Percentiles rank a stretch among this genome's conserved stretches.
phyloP scores from a whole-genome alignment of 192 early-diverging fungal genomes.

The Linnemannia elongata region DNA sequence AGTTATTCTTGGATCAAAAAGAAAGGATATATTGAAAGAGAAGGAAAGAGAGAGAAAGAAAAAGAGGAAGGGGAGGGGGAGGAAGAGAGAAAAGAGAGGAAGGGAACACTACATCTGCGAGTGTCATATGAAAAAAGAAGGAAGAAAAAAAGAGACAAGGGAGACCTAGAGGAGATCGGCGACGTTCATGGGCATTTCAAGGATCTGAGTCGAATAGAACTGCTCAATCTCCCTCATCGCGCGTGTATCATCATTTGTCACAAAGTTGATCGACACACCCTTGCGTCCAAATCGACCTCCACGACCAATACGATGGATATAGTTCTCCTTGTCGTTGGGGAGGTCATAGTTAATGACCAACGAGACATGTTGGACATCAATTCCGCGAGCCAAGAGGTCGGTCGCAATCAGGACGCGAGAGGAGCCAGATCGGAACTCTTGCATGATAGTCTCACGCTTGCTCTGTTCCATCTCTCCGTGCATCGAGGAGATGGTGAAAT shows the following conservation, averaged over 20 bases:
- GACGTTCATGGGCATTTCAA: constrained; percentile 98
- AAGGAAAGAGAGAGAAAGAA: no score
- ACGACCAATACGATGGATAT: constrained; percentile 99
- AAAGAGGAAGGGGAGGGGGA: no score
- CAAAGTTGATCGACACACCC: constrained; percentile 99
- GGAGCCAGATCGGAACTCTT: constrained; percentile 97
- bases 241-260: constrained; percentile 87
- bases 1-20: no score
- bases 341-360: constrained; percentile 93
- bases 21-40: no score
- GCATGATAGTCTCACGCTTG: constrained; percentile 95
- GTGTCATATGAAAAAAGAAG: no score
- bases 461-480: constrained; percentile 97
- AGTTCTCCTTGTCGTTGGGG: constrained; percentile 95
- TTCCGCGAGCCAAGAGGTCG: constrained; percentile 96
- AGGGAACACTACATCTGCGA: no score
- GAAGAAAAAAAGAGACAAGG: background rate
- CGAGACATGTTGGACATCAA: constrained; percentile 98
- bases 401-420: constrained; percentile 97
- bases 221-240: constrained; percentile 82
- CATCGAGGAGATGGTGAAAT: constrained; percentile 95
- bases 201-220: constrained; percentile 97
- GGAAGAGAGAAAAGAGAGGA: background rate
- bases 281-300: constrained; percentile 99
- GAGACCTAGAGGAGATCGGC: constrained; percentile 81